Base-by-base conservation (phyloP, 169 alveolate species). In the Eimeria sp. region DNA sequence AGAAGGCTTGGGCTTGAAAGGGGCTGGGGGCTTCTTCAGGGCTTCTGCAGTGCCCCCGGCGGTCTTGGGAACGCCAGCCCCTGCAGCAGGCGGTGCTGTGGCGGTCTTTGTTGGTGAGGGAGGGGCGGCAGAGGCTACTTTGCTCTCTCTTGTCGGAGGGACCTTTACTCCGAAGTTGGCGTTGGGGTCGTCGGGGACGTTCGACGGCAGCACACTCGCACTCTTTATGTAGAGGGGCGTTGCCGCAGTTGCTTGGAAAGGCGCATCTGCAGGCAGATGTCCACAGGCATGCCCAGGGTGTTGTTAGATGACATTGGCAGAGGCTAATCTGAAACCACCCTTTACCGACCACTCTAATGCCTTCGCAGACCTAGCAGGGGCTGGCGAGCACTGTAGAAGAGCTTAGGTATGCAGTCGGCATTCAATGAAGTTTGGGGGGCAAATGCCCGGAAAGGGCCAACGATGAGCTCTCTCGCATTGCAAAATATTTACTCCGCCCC, bases 211-310 rank as follows among this genome's bases (percentile, higher is more conserved):
- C 45, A 78, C 57, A 27, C n/a, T 78, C 54, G 91, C 70, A 49
- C 82, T 91, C 86, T 92, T 92, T 18, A 92, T 65, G 70, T 65
- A 92, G 16, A 92, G 84, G 34, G 95, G 95, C 16, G 95, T 78
- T 54, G 95, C 95, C 4, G 95, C 90, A 34, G 86, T 92, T 27
- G 95, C 91, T 76, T 92, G 95, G 84, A 92, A 92, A 16, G 95
- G 91, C 43, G 86, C 70, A 61, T 92, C 95, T 92, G 95, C 54
- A 49, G 84, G 47, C 18, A 47, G 13, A n/a, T 27, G 72, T 13
- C 5, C 43, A 40, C 82, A 67, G 49, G 49, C 49, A 67, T 27
- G 51, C 82, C 75, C 27, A 72, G 3, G 78, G 13, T 27, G 6
- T 25, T 30, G 49, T 47, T 3, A 1, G 16, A 30, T 1, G 54